Percentiles rank a stretch among this genome's conserved stretches.
phyloP scores from a whole-genome alignment of 768 basidiomycete species.

The Xerocomus potaroensis region DNA sequence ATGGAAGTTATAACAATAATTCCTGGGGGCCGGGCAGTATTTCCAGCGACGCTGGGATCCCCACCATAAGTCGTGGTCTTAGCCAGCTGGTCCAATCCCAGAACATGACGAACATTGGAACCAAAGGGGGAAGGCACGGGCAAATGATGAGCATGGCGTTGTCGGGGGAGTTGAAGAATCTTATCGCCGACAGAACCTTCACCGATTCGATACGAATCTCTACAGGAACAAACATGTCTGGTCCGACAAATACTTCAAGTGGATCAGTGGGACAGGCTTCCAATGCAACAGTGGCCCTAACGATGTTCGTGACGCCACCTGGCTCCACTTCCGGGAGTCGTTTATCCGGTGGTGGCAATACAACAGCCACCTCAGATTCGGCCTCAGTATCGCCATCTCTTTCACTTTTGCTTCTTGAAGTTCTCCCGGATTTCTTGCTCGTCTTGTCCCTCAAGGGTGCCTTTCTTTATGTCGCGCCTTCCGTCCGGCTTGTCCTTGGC shows the following conservation, averaged over 20 bases:
- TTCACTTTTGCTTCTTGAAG: conserved; percentile 50
- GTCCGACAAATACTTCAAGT: conserved; percentile 18
- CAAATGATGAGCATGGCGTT: conserved; percentile 35
- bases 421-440: conserved; percentile 75
- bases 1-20: conserved; percentile 66
- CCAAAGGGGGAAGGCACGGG: conserved; percentile 22
- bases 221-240: conserved; percentile 34
- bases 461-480: conserved; percentile 89
- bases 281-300: conserved; percentile 16
- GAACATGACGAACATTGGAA: conserved; percentile 16
- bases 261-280: conserved; percentile 9
- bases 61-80: neutral
- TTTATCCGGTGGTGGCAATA: conserved; percentile 1
- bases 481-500: conserved; percentile 72
- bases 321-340: conserved; percentile 18
- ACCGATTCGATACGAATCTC: conserved; percentile 44
- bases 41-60: neutral
- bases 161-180: conserved; percentile 48
- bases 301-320: conserved; percentile 13
- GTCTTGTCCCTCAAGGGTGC: conserved; percentile 90
- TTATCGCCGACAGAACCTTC: conserved; percentile 47
- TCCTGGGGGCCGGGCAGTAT: conserved; percentile 7
- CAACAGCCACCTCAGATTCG: conserved; percentile 32
- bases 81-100: conserved; percentile 14
- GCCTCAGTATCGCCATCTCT: conserved; percentile 41